Base-by-base conservation (phyloP, 2,329 filamentous ascomycete species). In the Phoma sp. region DNA sequence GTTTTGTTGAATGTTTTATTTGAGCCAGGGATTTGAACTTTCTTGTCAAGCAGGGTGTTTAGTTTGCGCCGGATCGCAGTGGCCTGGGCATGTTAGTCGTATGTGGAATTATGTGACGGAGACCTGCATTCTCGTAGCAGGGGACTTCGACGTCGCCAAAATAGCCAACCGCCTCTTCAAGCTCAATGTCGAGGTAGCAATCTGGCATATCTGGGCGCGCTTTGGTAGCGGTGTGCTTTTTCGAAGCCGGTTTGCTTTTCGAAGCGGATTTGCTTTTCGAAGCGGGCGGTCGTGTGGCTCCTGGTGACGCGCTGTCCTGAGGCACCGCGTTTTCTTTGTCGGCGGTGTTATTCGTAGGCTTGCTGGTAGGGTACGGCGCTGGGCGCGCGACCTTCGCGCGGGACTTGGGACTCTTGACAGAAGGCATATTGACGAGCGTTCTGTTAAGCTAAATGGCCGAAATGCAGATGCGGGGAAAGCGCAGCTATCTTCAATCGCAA, bases 171-270 rank as follows among this genome's bases (percentile, higher is more conserved):
- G 15, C 25, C 38, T 65, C 61, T 25, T 59, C 48, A 7, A 62
- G 51, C 15, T n/a, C 33, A 21, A 65, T 60, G 42, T 60, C 60
- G 18, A 54, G 53, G 33, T 62, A 62, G 36, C 42, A n/a, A n/a
- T n/a, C n/a, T n/a, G n/a, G n/a, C n/a, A n/a, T n/a, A n/a, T n/a
- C n/a, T n/a, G n/a, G n/a, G n/a, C n/a, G n/a, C n/a, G n/a, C n/a
- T n/a, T n/a, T n/a, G n/a, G n/a, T n/a, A n/a, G n/a, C n/a, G n/a
- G n/a, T n/a, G n/a, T n/a, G n/a, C n/a, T n/a, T n/a, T n/a, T n/a
- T n/a, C n/a, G n/a, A n/a, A n/a, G n/a, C n/a, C n/a, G n/a, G n/a
- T n/a, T n/a, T n/a, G n/a, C n/a, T n/a, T n/a, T n/a, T n/a, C n/a
- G n/a, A n/a, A n/a, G n/a, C n/a, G n/a, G n/a, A n/a, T n/a, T n/a